Evolutionary conservation across 768 basidiomycete genomes (phyloP).

Genomic region (Termitomyces bulborhizus): DNA sequence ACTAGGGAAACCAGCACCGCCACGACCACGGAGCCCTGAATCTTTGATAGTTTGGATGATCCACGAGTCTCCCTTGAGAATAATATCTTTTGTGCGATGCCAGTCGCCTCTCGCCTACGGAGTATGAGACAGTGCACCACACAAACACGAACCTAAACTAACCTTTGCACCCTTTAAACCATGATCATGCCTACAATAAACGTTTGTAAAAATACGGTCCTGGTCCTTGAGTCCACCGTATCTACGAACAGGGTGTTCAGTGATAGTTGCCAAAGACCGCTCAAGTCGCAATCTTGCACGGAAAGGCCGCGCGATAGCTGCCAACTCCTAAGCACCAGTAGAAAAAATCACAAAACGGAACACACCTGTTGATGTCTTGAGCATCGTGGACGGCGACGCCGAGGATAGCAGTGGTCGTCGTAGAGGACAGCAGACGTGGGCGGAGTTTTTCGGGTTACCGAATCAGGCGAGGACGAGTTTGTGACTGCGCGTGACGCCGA

Average conservation of each 20-base stretch:
- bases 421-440: slow-evolving; percentile 11
- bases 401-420: slow-evolving; percentile 30
- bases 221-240: slow-evolving; percentile 96
- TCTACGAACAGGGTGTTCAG: slow-evolving; percentile 80
- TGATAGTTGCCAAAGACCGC: slow-evolving; percentile 64
- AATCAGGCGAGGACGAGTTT: slow-evolving; percentile 2
- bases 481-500: slow-evolving; percentile 9
- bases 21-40: slow-evolving; percentile 91
- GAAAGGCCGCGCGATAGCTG: slow-evolving; percentile 23
- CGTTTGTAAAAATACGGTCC: slow-evolving; percentile 91
- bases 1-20: slow-evolving; percentile 95
- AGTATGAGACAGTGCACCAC: background rate
- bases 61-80: slow-evolving; percentile 94
- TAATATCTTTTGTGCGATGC: slow-evolving; percentile 96
- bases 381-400: slow-evolving; percentile 29
- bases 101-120: slow-evolving; percentile 80
- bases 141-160: slow-evolving; percentile 17
- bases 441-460: slow-evolving; percentile 19
- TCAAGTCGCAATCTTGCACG: slow-evolving; percentile 29
- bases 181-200: slow-evolving; percentile 83
- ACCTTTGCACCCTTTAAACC: slow-evolving; percentile 91
- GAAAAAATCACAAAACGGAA: background rate
- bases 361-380: slow-evolving; percentile 26
- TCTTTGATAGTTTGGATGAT: slow-evolving; percentile 96
- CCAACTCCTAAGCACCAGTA: background rate